Base-by-base conservation (phyloP, 2,329 filamentous ascomycete species). In the Phialophora verrucosa region DNA sequence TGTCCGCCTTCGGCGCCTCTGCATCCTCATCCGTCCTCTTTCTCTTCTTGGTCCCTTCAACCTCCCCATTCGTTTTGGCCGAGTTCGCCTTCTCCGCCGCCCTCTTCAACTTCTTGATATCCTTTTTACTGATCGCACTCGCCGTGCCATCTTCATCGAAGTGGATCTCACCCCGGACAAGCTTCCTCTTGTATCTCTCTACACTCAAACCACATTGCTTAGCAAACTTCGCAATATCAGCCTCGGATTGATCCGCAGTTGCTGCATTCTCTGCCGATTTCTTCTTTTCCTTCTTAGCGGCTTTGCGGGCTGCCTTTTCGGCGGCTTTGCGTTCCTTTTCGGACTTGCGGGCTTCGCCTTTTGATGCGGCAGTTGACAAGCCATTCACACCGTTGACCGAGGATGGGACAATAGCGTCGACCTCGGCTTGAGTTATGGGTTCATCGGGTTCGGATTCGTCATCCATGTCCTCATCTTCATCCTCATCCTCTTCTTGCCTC, bases 141-240 rank as follows among this genome's bases (percentile, higher is more conserved):
- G 90, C 87, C 59, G 84, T 88, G 64, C 90, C 90, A 68, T 90
- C 86, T 12, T 81, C 80, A 72, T 84, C 84, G 70, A 92, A 81
- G 75, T 87, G 83, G 70, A 93, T 90, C 74, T 92, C 89, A 44
- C 91, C 91, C 69, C 89, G 85, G 79, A 91, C 90, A 71, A 88
- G 88, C 84, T 92, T 92, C 77, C 89, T 85, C 83, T 90, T 88
- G 81, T 92, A 93, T 80, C 91, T 90, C 81, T 87, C 87, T 62
- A 91, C 85, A 7, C 88, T 90, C 66, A 93, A 82, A 68, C 90
- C 90, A 8, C 89, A 87, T 71, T 85, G 83, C 66, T 85, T 86
- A 49, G 91, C 91, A 54, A 89, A 77, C 79, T 84, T 75, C 83
- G 87, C 70, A 78, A 86, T 63, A 64, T 84, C 81, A 27, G 72